Evolutionary conservation across 768 basidiomycete genomes (phyloP).

Genomic region (Trametes meyenii): DNA sequence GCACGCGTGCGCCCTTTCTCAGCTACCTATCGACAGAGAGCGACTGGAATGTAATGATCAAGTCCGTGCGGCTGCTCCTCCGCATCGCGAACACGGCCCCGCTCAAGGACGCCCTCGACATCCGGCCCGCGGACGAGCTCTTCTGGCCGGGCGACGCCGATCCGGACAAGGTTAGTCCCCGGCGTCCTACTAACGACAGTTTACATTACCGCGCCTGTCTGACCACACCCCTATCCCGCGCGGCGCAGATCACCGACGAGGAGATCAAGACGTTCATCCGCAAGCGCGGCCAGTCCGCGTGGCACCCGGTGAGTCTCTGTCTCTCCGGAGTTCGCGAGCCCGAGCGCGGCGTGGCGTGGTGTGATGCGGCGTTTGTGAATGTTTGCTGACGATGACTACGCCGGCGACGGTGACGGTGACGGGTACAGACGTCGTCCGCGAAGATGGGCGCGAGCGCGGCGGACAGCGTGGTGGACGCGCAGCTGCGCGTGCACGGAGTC

Average conservation of each 20-base stretch:
- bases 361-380: not conserved
- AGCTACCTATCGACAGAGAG: conserved; percentile 22
- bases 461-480: conserved; percentile 45
- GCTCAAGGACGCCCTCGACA: conserved; percentile 9
- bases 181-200: no score
- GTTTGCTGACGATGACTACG: not conserved
- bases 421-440: conserved; percentile 33
- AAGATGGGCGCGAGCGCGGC: conserved; percentile 35
- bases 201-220: not conserved
- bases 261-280: conserved; percentile 8
- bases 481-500: conserved; percentile 46
- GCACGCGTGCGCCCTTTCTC: not conserved
- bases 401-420: not conserved
- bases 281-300: conserved; percentile 1
- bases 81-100: conserved; percentile 11
- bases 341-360: not conserved
- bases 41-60: conserved; percentile 15
- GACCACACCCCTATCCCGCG: not conserved
- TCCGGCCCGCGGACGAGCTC: not conserved
- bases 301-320: conserved; percentile 27
- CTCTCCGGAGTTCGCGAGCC: not conserved
- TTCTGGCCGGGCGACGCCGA: conserved; percentile 24
- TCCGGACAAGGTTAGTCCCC: conserved; percentile 14
- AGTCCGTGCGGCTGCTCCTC: conserved; percentile 8
- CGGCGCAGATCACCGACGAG: conserved; percentile 14